A percentile compares a stretch with the other conserved stretches of the same genome.
These are phyloP conservation scores for Crithidia thermophila DNA, from an alignment of 208 protist species.

Conservation along the genomic window DNA sequence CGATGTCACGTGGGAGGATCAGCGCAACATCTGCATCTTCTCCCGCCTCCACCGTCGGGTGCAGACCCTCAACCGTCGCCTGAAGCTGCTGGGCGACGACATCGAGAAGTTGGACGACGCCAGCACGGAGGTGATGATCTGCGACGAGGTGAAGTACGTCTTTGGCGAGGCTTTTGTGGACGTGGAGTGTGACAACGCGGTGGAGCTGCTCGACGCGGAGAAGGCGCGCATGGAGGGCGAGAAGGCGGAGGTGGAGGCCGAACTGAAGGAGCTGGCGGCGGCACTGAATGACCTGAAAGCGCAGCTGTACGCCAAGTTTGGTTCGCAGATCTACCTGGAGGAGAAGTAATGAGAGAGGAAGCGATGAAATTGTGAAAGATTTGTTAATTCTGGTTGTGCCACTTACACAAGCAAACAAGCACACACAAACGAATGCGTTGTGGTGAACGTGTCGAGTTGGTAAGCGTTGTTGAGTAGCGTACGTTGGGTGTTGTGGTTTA, in stretches of 20 bases:
- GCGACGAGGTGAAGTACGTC: constrained; percentile 78
- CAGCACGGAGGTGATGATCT: constrained; percentile 58
- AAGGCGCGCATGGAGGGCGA: constrained; percentile 52
- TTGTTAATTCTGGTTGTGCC: too few relatives aligned
- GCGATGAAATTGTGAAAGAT: too few relatives aligned
- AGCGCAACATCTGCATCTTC: constrained; percentile 88
- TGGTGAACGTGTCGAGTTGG: too few relatives aligned
- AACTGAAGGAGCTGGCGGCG: constrained; percentile 54
- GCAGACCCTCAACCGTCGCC: constrained; percentile 53
- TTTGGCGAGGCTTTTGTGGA: constrained; percentile 90
- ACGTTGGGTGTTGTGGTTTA: too few relatives aligned
- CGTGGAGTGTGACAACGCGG: constrained; percentile 61
- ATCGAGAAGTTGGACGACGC: constrained; percentile 77
- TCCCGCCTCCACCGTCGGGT: constrained; percentile 73
- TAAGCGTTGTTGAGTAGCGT: too few relatives aligned
- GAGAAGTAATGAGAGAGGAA: too few relatives aligned
- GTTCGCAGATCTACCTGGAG: constrained; percentile 90
- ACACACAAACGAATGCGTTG: too few relatives aligned
- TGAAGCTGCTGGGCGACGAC: constrained; percentile 54
- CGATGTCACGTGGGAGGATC: constrained; percentile 90
- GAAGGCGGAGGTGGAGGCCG: constrained; percentile 49
- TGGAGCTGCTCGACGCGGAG: constrained; percentile 65
- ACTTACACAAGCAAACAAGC: too few relatives aligned
- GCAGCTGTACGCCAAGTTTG: constrained; percentile 89
- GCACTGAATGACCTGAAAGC: constrained; percentile 84